Base-by-base conservation (phyloP, 2,329 filamentous ascomycete genomes). In the Proliferodiscus dingleyae region DNA sequence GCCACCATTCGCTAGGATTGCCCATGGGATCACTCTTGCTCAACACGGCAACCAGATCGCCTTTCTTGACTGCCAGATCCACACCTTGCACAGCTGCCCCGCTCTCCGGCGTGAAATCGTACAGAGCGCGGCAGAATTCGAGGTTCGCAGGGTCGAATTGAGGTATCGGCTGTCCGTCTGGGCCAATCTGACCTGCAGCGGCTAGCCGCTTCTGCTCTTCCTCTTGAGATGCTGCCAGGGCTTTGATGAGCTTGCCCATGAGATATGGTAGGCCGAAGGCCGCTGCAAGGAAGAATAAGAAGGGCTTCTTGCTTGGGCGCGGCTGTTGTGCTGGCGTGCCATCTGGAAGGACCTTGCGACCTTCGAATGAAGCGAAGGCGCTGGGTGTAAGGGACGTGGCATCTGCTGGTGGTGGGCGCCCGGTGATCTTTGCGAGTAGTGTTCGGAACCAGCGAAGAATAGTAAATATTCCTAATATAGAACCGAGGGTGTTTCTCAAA, bases 1-100 rank as follows among this genome's bases (percentile, higher is more conserved):
- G 82, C 93, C 93, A 98, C 93, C 93, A 98, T 63, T 98, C 91
- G 42, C 87, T 93, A 4, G 89, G 81, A 58, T 93, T 89, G 34
- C 93, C 93, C 61, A 91, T 80, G 1, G 93, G 93, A 60, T 98
- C 93, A 15, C 81, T 86, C 71, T 96, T 96, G 71, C 84, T 85
- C 44, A 98, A 76, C 1, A 98, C 89, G 21, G 93, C 93, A 13
- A 98, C 90, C 43, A 97, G 81, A 59, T 98, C 93, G 49, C 91
- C 91, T 72, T 95, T 96, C 71, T 87, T 90, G 19, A 94, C 91
- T 28, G 87, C 83, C 11, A 98, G 77, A 62, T 98, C 94, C 56
- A 97, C 81, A 26, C 87, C 88, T 50, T 83, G 71, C 16, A 74
- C 74, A 11, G 68, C 67, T 44, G 75, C 69, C n/a, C 78, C 79